These are phyloP conservation scores for Rhizoclosmatium globosum DNA, from an alignment of 192 early-diverging fungal genomes.

Conservation along the genomic window DNA sequence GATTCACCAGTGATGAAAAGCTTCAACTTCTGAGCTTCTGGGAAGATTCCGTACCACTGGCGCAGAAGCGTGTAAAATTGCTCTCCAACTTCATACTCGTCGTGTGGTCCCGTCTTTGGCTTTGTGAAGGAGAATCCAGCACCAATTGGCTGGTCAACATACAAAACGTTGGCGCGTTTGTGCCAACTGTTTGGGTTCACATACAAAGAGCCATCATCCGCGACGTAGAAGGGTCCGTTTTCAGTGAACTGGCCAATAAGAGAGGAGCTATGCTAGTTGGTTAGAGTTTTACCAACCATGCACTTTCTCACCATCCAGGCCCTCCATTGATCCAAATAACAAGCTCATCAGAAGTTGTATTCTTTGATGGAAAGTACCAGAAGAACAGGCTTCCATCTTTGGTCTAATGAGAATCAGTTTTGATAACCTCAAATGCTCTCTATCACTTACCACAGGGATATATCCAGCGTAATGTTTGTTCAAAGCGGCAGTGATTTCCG, in stretches of 20 bases:
- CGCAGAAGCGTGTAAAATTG: slow-evolving; percentile 46
- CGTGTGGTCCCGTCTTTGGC: not conserved
- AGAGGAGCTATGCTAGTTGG: slow-evolving; percentile 5
- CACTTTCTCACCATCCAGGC: slow-evolving; percentile 45
- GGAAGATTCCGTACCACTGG: slow-evolving; percentile 48
- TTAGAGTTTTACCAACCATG: not conserved
- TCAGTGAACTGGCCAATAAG: slow-evolving; percentile 47
- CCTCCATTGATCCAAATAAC: slow-evolving; percentile 48
- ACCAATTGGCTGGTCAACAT: slow-evolving; percentile 47
- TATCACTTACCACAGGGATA: slow-evolving; percentile 1
- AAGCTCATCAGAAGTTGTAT: slow-evolving; percentile 15
- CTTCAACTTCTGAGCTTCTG: slow-evolving; percentile 40
- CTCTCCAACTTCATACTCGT: slow-evolving; percentile 29
- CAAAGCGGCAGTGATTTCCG: not conserved
- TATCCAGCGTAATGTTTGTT: slow-evolving; percentile 28
- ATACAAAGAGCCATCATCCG: slow-evolving; percentile 5
- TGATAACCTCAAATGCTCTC: slow-evolving; percentile 17
- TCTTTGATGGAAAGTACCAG: slow-evolving; percentile 26
- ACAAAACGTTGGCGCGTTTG: slow-evolving; percentile 42
- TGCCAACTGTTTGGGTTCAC: slow-evolving; percentile 43
- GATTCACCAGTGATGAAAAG: slow-evolving; percentile 53
- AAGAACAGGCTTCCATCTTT: slow-evolving; percentile 63
- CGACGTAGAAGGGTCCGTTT: slow-evolving; percentile 32
- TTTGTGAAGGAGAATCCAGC: slow-evolving; percentile 34
- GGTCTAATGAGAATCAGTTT: slow-evolving; percentile 50